Conservation (phyloP, 106 monocot species). For the Allium sativum region DNA sequence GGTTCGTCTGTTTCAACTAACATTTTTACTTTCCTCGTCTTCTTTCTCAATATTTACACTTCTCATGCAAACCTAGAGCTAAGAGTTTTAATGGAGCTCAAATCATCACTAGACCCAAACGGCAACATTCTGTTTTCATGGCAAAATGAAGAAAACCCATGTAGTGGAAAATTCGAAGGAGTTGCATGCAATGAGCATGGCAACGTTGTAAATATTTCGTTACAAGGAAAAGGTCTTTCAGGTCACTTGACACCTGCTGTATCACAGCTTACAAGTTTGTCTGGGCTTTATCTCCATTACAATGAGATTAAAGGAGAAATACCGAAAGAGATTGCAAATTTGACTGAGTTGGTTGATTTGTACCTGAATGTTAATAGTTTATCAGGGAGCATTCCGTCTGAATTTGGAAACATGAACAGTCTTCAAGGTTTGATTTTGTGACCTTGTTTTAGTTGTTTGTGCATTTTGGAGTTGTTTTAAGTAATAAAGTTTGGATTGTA, state of each 20-base stretch:
- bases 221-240: conserved; percentile 70
- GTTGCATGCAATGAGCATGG: conserved; percentile 63
- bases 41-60: background rate
- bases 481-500: too few species aligned
- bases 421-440: conserved; percentile 51
- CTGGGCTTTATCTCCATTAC: conserved; percentile 64
- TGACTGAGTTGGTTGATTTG: conserved; percentile 51
- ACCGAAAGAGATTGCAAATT: conserved; percentile 43
- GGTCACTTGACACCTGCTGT: conserved; percentile 45
- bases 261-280: conserved; percentile 30
- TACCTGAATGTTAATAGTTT: conserved; percentile 75
- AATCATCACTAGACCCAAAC: conserved; percentile 55
- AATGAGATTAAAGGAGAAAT: conserved; percentile 44
- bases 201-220: conserved; percentile 61
- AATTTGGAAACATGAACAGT: conserved; percentile 50
- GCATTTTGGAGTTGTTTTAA: too few species aligned
- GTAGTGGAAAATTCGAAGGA: conserved; percentile 59
- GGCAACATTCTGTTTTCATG: conserved; percentile 50
- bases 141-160: conserved; percentile 45
- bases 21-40: conserved; percentile 6
- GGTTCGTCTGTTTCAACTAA: background rate
- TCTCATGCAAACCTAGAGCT: conserved; percentile 23
- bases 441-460: too few species aligned
- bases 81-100: conserved; percentile 51
- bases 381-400: conserved; percentile 43